Base-by-base conservation (phyloP, 1,284 basidiomycete species). In the Papiliotrema fonsecae region DNA sequence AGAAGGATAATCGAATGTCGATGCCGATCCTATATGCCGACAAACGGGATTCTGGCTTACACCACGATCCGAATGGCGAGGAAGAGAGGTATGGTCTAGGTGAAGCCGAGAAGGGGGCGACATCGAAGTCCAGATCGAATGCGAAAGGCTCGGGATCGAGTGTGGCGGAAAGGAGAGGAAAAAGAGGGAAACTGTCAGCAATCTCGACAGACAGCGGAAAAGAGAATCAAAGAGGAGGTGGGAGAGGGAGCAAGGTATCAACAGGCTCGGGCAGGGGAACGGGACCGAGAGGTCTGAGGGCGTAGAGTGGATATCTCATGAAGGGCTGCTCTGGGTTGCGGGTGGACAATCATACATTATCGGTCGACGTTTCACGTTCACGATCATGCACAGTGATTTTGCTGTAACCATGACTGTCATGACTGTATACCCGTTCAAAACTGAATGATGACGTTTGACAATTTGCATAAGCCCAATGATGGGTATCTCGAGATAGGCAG, bases 191-290 rank as follows among this genome's bases (percentile, higher is more conserved):
- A 26, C 4, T 42, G 40, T 42, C 40, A 10, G 42, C 19, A n/a
- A 28, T 14, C 25, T 40, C 41, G 28, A 34, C 37, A 18, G 45
- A 42, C 11, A 54, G 42, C 37, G 44, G 49, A 5, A 52, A 52
- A 38, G 52, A 52, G 49, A 56, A 51, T 21, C 46, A 28, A 27
- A 24, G 14, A 10, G 16, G n/a, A 22, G 39, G 6, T 24, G 46
- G 42, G 30, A 45, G n/a, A n/a, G n/a, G 47, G 13, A 50, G 51
- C 28, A 58, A 58, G 45, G 24, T 45, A 10, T 55, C 52, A 1
- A 37, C 24, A 11, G 55, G 47, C 2, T 51, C 52, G 19, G 25
- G n/a, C n/a, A n/a, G n/a, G n/a, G n/a, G n/a, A n/a, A n/a, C 14
- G 26, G 42, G 42, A 9, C 26, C 28, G 0, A 28, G 38, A 22